Conservation (phyloP, 2,329 filamentous ascomycete species). For the Aspergillus latus region DNA sequence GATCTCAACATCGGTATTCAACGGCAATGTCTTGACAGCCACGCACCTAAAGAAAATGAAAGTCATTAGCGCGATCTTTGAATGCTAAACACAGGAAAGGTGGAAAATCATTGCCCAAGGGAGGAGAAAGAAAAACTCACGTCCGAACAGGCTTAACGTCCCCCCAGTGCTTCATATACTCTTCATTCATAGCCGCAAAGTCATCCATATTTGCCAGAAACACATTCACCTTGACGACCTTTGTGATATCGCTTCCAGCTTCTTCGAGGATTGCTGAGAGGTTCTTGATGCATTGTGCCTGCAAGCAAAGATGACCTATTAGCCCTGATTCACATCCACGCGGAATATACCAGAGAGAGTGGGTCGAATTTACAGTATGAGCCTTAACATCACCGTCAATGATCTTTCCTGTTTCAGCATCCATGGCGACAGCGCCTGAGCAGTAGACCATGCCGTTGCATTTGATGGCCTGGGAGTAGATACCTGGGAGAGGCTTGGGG, state of each 20-base stretch:
- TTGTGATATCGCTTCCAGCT: slow-evolving; percentile 58
- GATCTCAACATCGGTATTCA: slow-evolving; percentile 84
- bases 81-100: not conserved
- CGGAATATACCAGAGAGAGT: not conserved
- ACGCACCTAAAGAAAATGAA: slow-evolving; percentile 57
- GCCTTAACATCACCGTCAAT: slow-evolving; percentile 59
- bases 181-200: slow-evolving; percentile 76
- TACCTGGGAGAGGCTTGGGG: slow-evolving; percentile 52
- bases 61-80: not conserved
- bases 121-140: slow-evolving; percentile 20
- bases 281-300: slow-evolving; percentile 60
- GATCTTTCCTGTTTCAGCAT: slow-evolving; percentile 55
- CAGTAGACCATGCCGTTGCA: slow-evolving; percentile 70
- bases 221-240: slow-evolving; percentile 67
- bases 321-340: not conserved
- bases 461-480: slow-evolving; percentile 62
- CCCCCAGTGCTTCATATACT: slow-evolving; percentile 74
- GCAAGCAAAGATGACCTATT: not conserved
- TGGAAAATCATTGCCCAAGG: not conserved
- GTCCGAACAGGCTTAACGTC: slow-evolving; percentile 58
- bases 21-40: slow-evolving; percentile 83
- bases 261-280: slow-evolving; percentile 60
- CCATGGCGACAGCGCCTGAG: slow-evolving; percentile 62
- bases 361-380: slow-evolving; percentile 44
- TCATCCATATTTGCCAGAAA: slow-evolving; percentile 66